Percentiles rank a stretch among this genome's conserved stretches.
phyloP scores from a whole-genome alignment of 192 early-diverging fungal species.

The Mortierella hygrophila region DNA sequence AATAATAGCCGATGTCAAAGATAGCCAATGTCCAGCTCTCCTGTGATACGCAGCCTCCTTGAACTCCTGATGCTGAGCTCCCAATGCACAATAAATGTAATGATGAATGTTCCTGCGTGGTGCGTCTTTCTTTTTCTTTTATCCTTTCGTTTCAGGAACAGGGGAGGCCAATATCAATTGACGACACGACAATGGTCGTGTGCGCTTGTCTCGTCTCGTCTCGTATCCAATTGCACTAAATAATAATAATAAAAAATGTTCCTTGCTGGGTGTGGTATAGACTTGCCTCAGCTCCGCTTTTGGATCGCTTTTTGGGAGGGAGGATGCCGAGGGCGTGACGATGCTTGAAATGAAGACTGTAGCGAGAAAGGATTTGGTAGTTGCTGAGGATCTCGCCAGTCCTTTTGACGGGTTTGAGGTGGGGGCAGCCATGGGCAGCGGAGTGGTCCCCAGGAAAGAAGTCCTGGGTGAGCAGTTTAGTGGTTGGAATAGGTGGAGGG shows the following conservation, averaged over 20 bases:
- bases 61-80: background rate
- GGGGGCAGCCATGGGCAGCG: slow-evolving; percentile 39
- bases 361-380: slow-evolving; percentile 46
- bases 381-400: slow-evolving; percentile 44
- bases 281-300: slow-evolving; percentile 34
- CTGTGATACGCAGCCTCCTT: background rate
- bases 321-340: slow-evolving; percentile 53
- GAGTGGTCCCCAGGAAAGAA: slow-evolving; percentile 54
- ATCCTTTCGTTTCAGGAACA: background rate
- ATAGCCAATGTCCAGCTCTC: background rate
- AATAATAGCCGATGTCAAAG: background rate
- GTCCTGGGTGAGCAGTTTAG: slow-evolving; percentile 49
- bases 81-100: background rate
- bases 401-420: slow-evolving; percentile 41
- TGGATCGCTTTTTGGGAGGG: slow-evolving; percentile 29
- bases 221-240: background rate
- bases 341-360: slow-evolving; percentile 49
- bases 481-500: slow-evolving; percentile 29
- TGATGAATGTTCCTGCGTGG: background rate
- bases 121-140: background rate
- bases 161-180: background rate
- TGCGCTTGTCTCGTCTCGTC: background rate
- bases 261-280: background rate
- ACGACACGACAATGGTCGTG: background rate
- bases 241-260: background rate